Evolutionary conservation across 768 basidiomycete genomes (phyloP).

Genomic region (Daedaleopsis sinensis): DNA sequence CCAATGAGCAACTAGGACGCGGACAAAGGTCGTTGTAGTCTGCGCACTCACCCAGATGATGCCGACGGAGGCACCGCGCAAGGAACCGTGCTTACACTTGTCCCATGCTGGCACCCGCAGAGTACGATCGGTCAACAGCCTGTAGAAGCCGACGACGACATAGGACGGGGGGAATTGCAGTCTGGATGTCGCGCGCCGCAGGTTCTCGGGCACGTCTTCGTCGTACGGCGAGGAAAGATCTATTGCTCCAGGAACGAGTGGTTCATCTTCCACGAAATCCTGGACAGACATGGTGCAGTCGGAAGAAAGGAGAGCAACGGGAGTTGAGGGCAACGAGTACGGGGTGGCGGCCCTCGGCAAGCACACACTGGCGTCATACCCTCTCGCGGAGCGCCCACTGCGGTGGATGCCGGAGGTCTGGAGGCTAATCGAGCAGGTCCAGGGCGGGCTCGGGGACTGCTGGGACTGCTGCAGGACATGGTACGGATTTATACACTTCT

Average conservation of each 20-base stretch:
- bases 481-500: constrained; percentile 26
- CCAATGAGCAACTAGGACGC: neutral
- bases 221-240: constrained; percentile 15
- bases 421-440: too few relatives aligned
- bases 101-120: constrained; percentile 80
- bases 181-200: constrained; percentile 58
- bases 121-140: constrained; percentile 72
- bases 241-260: constrained; percentile 9
- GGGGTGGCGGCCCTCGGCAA: too few relatives aligned
- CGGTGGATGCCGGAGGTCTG: too few relatives aligned
- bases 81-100: constrained; percentile 79
- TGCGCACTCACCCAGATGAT: constrained; percentile 60
- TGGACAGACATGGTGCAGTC: neutral
- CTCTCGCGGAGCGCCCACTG: too few relatives aligned
- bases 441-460: too few relatives aligned
- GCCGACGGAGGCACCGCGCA: constrained; percentile 71
- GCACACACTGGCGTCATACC: too few relatives aligned
- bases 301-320: neutral
- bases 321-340: neutral
- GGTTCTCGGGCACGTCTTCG: constrained; percentile 45
- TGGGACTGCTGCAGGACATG: neutral
- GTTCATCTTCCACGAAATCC: neutral
- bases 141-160: constrained; percentile 81
- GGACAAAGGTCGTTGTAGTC: neutral
- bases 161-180: constrained; percentile 84